Evolutionary conservation across 2,329 filamentous ascomycete species (phyloP).

Genomic region (Catunica adiposa): DNA sequence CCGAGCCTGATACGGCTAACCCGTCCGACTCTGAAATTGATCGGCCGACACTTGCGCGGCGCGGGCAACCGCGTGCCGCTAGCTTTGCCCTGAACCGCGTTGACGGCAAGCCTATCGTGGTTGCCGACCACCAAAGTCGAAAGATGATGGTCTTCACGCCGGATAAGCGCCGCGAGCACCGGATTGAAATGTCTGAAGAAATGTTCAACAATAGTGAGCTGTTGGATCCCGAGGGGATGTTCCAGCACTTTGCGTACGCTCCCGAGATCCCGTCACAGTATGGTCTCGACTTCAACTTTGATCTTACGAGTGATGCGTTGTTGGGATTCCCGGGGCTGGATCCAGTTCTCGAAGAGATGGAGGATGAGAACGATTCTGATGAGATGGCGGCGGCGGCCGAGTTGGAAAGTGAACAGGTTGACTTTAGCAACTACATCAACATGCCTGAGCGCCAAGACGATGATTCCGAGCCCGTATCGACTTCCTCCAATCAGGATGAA

Average conservation of each 20-base stretch:
- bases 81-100: slow-evolving; percentile 38
- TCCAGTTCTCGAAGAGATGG: slow-evolving; percentile 32
- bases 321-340: slow-evolving; percentile 19
- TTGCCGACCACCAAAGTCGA: slow-evolving; percentile 38
- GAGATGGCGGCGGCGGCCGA: slow-evolving; percentile 36
- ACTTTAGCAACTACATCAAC: slow-evolving; percentile 39
- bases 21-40: slow-evolving; percentile 32
- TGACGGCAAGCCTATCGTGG: slow-evolving; percentile 40
- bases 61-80: slow-evolving; percentile 37
- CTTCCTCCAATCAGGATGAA: slow-evolving; percentile 21
- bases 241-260: slow-evolving; percentile 22
- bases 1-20: slow-evolving; percentile 25
- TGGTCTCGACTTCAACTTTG: neutral
- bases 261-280: neutral
- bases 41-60: slow-evolving; percentile 15
- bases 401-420: slow-evolving; percentile 43
- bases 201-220: slow-evolving; percentile 31
- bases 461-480: neutral
- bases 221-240: slow-evolving; percentile 42
- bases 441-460: slow-evolving; percentile 15
- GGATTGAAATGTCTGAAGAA: slow-evolving; percentile 37
- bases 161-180: slow-evolving; percentile 25
- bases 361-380: slow-evolving; percentile 35
- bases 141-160: slow-evolving; percentile 50
- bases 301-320: neutral